Percentiles rank a stretch among this genome's conserved stretches.
phyloP scores from a whole-genome alignment of 805 yeast genomes.

The Pichia thaimueangensis region DNA sequence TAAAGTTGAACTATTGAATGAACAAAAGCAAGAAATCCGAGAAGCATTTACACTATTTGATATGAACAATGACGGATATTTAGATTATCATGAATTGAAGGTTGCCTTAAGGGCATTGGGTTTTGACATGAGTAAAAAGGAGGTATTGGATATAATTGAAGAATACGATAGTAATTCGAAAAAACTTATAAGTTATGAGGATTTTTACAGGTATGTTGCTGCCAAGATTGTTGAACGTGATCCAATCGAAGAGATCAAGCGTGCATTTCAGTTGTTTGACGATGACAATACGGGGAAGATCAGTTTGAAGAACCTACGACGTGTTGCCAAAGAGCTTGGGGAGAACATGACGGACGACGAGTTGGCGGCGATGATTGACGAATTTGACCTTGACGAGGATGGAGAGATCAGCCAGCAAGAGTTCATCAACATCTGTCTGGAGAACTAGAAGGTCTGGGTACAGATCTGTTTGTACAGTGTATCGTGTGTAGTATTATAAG shows the following conservation, averaged over 20 bases:
- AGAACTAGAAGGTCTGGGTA: slow-evolving; percentile 33
- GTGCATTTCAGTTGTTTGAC: slow-evolving; percentile 88
- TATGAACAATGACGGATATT: slow-evolving; percentile 81
- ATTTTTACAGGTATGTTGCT: slow-evolving; percentile 75
- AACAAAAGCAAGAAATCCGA: slow-evolving; percentile 83
- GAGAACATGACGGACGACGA: slow-evolving; percentile 91
- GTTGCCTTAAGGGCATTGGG: slow-evolving; percentile 94
- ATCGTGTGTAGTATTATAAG: background rate
- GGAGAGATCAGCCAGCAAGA: slow-evolving; percentile 92
- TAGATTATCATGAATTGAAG: slow-evolving; percentile 90
- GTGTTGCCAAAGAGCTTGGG: slow-evolving; percentile 89
- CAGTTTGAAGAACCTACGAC: slow-evolving; percentile 69
- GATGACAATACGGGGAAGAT: slow-evolving; percentile 85
- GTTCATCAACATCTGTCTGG: slow-evolving; percentile 83
- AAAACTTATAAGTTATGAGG: slow-evolving; percentile 69
- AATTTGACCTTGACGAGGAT: slow-evolving; percentile 92
- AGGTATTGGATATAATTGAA: slow-evolving; percentile 67
- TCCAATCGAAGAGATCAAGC: slow-evolving; percentile 83
- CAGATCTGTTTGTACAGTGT: background rate
- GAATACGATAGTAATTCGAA: slow-evolving; percentile 77
- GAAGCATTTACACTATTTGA: slow-evolving; percentile 92
- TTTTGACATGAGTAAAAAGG: slow-evolving; percentile 72
- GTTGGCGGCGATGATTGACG: slow-evolving; percentile 93
- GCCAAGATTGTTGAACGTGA: slow-evolving; percentile 80
- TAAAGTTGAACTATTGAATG: slow-evolving; percentile 67